A percentile compares a stretch with the other conserved stretches of the same genome.
These are phyloP conservation scores for Musa troglodytarum DNA, from an alignment of 176 grass and related monocot genomes.

Conservation along the genomic window DNA sequence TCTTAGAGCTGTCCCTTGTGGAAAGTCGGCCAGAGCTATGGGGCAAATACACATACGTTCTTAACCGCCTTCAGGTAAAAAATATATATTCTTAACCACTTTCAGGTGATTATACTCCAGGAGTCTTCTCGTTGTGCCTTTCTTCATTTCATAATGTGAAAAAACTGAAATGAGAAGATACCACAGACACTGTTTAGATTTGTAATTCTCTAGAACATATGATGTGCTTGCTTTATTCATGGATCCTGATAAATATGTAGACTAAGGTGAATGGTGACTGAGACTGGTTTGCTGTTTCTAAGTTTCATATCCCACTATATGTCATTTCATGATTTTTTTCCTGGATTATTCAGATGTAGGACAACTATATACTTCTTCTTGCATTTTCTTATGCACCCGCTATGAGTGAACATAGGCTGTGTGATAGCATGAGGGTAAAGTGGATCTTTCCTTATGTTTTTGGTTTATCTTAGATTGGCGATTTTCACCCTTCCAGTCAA, in stretches of 20 bases:
- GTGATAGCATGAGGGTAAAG: too few species aligned
- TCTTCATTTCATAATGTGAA: too few species aligned
- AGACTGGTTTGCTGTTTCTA: neutral
- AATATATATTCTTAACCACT: neutral
- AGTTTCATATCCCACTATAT: neutral
- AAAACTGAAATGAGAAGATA: neutral
- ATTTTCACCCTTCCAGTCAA: too few species aligned
- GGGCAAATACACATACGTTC: slow-evolving; percentile 98
- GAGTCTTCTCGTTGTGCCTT: slow-evolving; percentile 3
- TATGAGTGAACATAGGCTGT: too few species aligned
- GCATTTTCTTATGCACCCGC: too few species aligned
- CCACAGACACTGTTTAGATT: neutral
- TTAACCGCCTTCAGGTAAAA: slow-evolving; percentile 90
- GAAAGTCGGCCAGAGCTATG: slow-evolving; percentile 97
- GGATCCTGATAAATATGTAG: neutral
- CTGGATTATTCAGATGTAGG: too few species aligned
- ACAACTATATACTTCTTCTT: too few species aligned
- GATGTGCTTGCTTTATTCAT: too few species aligned
- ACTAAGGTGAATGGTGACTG: too few species aligned
- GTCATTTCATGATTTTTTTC: slow-evolving; percentile 4
- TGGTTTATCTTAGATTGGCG: too few species aligned
- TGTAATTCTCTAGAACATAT: neutral
- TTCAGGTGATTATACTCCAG: neutral
- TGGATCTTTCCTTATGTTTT: too few species aligned
- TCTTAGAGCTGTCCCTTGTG: slow-evolving; percentile 69